Evolutionary conservation across 2,329 filamentous ascomycete species (phyloP).

Genomic region (Colletotrichum shisoi): DNA sequence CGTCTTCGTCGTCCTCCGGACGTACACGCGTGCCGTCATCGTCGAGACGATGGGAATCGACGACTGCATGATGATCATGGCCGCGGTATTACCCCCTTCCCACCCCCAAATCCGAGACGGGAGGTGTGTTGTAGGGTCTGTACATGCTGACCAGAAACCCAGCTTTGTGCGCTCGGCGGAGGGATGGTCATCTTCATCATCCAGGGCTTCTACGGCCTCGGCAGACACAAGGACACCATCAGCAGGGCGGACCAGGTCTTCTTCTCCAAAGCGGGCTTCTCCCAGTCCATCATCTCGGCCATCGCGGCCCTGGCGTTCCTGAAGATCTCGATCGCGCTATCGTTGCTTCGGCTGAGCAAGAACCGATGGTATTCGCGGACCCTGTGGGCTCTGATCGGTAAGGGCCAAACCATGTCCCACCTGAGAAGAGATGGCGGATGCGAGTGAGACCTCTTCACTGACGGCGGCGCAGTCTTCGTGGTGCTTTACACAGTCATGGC

Average conservation of each 20-base stretch:
- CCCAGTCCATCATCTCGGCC: constrained; percentile 57
- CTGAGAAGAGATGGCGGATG: too few relatives aligned
- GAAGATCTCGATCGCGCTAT: constrained; percentile 43
- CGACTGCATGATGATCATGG: constrained; percentile 44
- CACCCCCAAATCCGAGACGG: too few relatives aligned
- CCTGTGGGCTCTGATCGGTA: constrained; percentile 43
- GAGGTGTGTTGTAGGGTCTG: too few relatives aligned
- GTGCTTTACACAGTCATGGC: constrained; percentile 41
- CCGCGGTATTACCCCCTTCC: constrained; percentile 41
- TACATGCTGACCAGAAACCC: constrained; percentile 9
- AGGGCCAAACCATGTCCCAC: too few relatives aligned
- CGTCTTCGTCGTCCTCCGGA: constrained; percentile 34
- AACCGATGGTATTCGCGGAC: constrained; percentile 43
- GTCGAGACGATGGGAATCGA: constrained; percentile 44
- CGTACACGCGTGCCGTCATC: constrained; percentile 41
- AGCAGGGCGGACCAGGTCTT: constrained; percentile 45
- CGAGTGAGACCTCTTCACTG: not conserved
- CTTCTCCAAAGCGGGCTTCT: constrained; percentile 54
- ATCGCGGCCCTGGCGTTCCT: constrained; percentile 38
- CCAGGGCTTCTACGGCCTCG: constrained; percentile 56
- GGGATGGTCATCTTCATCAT: constrained; percentile 51
- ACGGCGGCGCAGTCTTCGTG: constrained; percentile 37
- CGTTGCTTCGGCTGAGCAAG: constrained; percentile 41
- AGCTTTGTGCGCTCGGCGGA: constrained; percentile 44
- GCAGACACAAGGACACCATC: constrained; percentile 54